Percentiles rank a stretch among this genome's conserved stretches.
These are phyloP conservation scores for Protomyces gravidus DNA, from an alignment of 1,139 yeast species.

Conservation along the genomic window DNA sequence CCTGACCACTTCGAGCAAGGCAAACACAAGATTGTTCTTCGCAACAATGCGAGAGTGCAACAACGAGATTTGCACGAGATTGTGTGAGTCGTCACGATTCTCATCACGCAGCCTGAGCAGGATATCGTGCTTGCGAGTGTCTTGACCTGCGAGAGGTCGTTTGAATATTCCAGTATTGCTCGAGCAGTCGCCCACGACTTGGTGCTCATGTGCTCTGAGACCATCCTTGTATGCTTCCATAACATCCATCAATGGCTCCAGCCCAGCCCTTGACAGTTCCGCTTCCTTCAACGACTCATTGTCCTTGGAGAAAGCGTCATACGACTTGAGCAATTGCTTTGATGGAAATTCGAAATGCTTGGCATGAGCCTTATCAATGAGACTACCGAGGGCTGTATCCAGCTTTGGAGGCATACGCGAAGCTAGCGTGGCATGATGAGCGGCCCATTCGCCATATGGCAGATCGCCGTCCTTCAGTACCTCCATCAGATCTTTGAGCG, in stretches of 20 bases:
- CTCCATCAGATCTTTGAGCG: constrained; percentile 66
- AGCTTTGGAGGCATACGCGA: constrained; percentile 78
- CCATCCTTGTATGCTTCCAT: constrained; percentile 72
- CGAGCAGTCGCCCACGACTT: constrained; percentile 64
- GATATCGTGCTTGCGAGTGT: constrained; percentile 71
- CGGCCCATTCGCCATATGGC: constrained; percentile 90
- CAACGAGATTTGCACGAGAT: constrained; percentile 66
- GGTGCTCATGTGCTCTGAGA: constrained; percentile 74
- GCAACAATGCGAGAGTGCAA: constrained; percentile 93
- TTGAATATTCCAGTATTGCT: constrained; percentile 74
- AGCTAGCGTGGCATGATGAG: constrained; percentile 82
- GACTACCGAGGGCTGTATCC: constrained; percentile 59
- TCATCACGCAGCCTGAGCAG: constrained; percentile 82
- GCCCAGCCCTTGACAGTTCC: constrained; percentile 51
- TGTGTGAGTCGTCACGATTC: constrained; percentile 66
- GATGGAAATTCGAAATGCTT: constrained; percentile 90
- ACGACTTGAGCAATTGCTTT: constrained; percentile 62
- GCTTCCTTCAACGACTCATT: constrained; percentile 48
- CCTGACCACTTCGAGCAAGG: constrained; percentile 52
- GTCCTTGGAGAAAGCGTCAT: constrained; percentile 50
- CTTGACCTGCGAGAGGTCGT: constrained; percentile 66
- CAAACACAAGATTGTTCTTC: constrained; percentile 81
- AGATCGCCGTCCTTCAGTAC: constrained; percentile 72
- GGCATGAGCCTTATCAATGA: constrained; percentile 55
- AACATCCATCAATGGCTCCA: constrained; percentile 69